phyloP scores from a whole-genome alignment of 1,284 basidiomycete genomes.

The Fomitopsis palustris region DNA sequence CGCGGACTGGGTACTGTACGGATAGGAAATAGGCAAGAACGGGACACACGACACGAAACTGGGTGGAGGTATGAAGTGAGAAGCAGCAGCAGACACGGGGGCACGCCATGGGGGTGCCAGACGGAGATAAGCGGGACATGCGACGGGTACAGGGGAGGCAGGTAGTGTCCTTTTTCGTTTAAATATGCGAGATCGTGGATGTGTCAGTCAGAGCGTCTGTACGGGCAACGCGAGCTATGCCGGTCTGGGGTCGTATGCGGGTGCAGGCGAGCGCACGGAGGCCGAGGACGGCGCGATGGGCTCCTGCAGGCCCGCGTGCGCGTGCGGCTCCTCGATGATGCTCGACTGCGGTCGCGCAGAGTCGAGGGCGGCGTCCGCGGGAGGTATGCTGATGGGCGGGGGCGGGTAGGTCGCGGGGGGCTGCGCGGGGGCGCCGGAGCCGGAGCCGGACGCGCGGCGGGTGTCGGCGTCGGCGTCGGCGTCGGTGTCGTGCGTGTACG shows the following conservation, averaged over 20 bases:
- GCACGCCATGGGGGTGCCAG: background rate
- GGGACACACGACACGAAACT: background rate
- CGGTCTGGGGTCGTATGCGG: background rate
- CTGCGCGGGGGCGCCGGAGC: too few species aligned
- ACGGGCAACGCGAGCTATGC: background rate
- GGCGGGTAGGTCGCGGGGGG: background rate
- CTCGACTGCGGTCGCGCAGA: background rate
- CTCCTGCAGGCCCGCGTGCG: constrained; percentile 6
- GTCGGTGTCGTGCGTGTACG: constrained; percentile 2
- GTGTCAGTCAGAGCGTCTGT: background rate
- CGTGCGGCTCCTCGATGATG: constrained; percentile 7
- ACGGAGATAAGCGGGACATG: background rate
- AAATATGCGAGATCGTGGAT: background rate
- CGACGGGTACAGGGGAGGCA: background rate
- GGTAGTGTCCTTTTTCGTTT: background rate
- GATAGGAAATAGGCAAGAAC: background rate
- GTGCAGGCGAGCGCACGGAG: background rate
- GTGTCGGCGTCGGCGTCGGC: background rate
- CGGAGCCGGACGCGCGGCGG: background rate
- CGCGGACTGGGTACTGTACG: background rate
- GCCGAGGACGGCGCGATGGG: constrained; percentile 11
- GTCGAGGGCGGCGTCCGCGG: background rate
- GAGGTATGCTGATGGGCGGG: background rate
- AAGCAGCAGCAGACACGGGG: background rate
- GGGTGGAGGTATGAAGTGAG: background rate